These are phyloP conservation scores for Cryomyces minteri DNA, from an alignment of 495 filamentous ascomycete species.

Conservation along the genomic window DNA sequence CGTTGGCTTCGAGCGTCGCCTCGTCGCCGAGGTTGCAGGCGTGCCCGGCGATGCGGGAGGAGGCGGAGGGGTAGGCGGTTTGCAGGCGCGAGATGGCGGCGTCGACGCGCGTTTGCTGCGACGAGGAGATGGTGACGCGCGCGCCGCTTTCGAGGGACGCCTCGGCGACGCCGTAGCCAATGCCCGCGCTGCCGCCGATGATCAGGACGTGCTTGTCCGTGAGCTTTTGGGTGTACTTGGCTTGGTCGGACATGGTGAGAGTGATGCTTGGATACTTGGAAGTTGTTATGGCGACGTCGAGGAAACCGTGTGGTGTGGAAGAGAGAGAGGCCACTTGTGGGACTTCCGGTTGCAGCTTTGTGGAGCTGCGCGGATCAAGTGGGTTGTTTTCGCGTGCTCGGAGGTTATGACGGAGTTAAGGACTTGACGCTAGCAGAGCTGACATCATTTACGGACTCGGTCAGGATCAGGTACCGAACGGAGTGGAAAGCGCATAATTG, in stretches of 20 bases:
- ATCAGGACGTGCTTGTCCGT: not conserved
- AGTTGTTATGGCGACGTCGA: too few species aligned
- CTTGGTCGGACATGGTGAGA: constrained; percentile 9
- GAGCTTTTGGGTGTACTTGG: not conserved
- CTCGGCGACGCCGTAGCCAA: constrained; percentile 1
- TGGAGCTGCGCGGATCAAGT: too few species aligned
- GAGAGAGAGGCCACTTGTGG: too few species aligned
- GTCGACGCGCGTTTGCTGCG: not conserved
- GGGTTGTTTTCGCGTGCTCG: too few species aligned
- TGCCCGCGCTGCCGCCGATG: not conserved
- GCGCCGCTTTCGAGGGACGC: not conserved
- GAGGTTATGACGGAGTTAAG: too few species aligned
- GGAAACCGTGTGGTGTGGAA: too few species aligned
- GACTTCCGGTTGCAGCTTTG: too few species aligned
- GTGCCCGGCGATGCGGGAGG: not conserved
- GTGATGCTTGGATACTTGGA: too few species aligned
- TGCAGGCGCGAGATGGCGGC: not conserved
- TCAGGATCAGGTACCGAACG: too few species aligned
- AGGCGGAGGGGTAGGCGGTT: not conserved
- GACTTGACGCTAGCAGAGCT: too few species aligned
- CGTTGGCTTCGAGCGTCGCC: not conserved
- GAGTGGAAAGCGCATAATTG: too few species aligned
- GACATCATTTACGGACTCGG: too few species aligned
- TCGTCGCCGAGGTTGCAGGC: not conserved
- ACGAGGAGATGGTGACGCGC: not conserved